These are phyloP conservation scores for Flammula alnicola DNA, from an alignment of 1,284 basidiomycete species.

Conservation along the genomic window DNA sequence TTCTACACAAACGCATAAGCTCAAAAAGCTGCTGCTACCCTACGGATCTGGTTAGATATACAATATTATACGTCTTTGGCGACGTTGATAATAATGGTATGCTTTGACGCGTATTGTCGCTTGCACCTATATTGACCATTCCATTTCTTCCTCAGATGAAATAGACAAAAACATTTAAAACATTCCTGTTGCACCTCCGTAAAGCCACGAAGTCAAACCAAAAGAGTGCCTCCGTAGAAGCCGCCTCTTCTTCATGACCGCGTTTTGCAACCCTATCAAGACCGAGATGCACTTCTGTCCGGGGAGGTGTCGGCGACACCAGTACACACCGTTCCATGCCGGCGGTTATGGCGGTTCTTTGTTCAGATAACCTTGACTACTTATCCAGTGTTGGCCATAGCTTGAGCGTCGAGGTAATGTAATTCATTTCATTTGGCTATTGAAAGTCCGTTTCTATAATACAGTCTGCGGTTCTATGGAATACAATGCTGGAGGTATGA, in stretches of 20 bases:
- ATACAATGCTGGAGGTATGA: too few species aligned
- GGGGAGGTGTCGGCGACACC: too few species aligned
- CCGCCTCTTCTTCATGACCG: too few species aligned
- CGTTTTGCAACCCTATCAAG: too few species aligned
- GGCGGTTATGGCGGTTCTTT: too few species aligned
- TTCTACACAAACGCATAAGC: slow-evolving; percentile 60
- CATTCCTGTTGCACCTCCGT: not conserved
- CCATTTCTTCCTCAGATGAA: not conserved
- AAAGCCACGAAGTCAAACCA: too few species aligned
- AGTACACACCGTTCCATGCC: too few species aligned
- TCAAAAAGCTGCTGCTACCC: slow-evolving; percentile 71
- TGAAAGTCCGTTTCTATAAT: not conserved
- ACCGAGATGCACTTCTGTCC: too few species aligned
- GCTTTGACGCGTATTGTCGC: not conserved
- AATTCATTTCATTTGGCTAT: not conserved
- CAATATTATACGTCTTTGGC: not conserved
- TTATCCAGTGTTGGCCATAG: too few species aligned
- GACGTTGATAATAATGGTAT: slow-evolving; percentile 1
- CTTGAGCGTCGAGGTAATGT: too few species aligned
- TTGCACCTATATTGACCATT: not conserved
- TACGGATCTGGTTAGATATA: slow-evolving; percentile 57
- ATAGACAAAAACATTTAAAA: slow-evolving; percentile 9
- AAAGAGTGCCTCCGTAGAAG: too few species aligned
- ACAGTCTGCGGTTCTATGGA: not conserved
- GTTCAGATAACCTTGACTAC: too few species aligned